Conservation (phyloP, 805 yeast genomes). For the Scheffersomyces spartinae region DNA sequence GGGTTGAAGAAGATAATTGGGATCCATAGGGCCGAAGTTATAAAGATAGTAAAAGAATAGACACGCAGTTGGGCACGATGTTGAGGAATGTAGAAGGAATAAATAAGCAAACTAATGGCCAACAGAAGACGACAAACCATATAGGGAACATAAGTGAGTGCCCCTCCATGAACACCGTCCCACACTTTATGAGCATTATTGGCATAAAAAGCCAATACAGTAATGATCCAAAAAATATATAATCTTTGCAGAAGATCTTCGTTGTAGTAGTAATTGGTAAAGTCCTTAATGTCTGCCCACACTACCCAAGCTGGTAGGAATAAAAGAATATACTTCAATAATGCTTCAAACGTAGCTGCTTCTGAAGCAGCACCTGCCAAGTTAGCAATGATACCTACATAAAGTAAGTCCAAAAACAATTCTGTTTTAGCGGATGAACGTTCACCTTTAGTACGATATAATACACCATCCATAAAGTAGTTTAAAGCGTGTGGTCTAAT, state of each 20-base stretch:
- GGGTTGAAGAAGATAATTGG: conserved; percentile 37
- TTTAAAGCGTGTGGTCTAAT: conserved; percentile 49
- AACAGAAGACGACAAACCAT: conserved; percentile 34
- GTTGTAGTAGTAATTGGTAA: conserved; percentile 51
- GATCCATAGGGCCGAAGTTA: conserved; percentile 36
- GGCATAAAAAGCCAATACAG: conserved; percentile 37
- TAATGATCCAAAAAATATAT: conserved; percentile 42
- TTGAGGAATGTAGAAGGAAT: conserved; percentile 36
- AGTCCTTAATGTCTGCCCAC: conserved; percentile 55
- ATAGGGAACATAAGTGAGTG: conserved; percentile 36
- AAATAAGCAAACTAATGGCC: conserved; percentile 18
- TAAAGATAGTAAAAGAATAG: conserved; percentile 17
- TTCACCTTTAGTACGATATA: conserved; percentile 46
- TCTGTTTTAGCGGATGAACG: conserved; percentile 41
- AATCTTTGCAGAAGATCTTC: conserved; percentile 46
- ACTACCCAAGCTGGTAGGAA: conserved; percentile 52
- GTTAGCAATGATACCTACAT: conserved; percentile 53
- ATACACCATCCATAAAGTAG: conserved; percentile 44
- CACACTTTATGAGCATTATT: conserved; percentile 34
- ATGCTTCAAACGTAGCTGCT: conserved; percentile 34
- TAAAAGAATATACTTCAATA: conserved; percentile 36
- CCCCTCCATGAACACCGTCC: conserved; percentile 25
- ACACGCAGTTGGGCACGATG: conserved; percentile 39
- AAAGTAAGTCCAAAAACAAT: conserved; percentile 49
- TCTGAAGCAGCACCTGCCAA: conserved; percentile 43